These are phyloP conservation scores for Hanseniaspora uvarum DNA, from an alignment of 1,139 yeast genomes.

Conservation along the genomic window DNA sequence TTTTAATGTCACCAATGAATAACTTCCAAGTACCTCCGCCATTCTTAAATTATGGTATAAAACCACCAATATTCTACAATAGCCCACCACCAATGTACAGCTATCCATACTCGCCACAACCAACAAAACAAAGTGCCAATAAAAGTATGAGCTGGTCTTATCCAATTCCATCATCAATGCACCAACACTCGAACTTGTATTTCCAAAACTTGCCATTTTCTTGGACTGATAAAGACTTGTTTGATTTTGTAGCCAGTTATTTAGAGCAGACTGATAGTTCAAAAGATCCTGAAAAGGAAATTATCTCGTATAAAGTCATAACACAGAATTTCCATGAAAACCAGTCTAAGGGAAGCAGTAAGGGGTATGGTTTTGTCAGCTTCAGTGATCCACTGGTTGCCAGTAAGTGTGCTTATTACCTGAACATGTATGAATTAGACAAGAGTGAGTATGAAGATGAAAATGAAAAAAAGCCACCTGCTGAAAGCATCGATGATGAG, in stretches of 20 bases:
- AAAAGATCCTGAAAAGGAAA: not conserved
- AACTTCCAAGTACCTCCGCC: not conserved
- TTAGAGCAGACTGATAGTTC: constrained; percentile 24
- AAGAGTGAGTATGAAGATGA: constrained; percentile 18
- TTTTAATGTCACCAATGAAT: not conserved
- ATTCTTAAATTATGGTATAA: not conserved
- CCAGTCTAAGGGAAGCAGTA: constrained; percentile 30
- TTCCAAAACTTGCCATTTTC: constrained; percentile 29
- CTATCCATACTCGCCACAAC: not conserved
- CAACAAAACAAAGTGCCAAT: not conserved
- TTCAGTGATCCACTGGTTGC: constrained; percentile 40
- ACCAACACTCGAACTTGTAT: constrained; percentile 31
- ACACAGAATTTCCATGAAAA: constrained; percentile 17
- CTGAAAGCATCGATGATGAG: not conserved
- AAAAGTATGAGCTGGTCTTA: constrained; percentile 15
- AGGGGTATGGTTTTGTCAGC: constrained; percentile 46
- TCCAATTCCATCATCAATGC: constrained; percentile 29
- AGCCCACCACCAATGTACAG: not conserved
- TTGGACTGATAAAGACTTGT: constrained; percentile 29
- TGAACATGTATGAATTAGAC: constrained; percentile 27
- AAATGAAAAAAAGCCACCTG: not conserved
- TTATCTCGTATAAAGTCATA: constrained; percentile 10
- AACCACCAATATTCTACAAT: not conserved
- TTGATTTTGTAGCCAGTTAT: constrained; percentile 20
- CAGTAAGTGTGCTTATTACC: constrained; percentile 38